Conservation (phyloP, 768 basidiomycete genomes). For the Auriculariales sp. region DNA sequence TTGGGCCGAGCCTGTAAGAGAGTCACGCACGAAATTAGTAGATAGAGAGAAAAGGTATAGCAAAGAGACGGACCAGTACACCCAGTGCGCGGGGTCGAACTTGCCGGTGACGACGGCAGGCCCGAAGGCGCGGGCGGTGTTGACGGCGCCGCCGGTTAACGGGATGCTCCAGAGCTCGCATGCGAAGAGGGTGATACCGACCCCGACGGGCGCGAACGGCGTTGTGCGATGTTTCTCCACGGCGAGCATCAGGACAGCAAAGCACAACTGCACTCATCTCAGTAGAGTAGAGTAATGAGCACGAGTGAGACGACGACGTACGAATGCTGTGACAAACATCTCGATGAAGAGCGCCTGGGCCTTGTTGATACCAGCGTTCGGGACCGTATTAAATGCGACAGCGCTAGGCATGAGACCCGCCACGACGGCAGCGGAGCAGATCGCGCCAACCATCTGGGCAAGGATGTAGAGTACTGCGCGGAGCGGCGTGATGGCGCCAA, state of each 20-base stretch:
- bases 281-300: background rate
- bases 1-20: slow-evolving; percentile 65
- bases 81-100: slow-evolving; percentile 45
- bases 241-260: slow-evolving; percentile 59
- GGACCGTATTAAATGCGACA: slow-evolving; percentile 35
- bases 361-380: slow-evolving; percentile 30
- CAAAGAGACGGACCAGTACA: too few relatives aligned
- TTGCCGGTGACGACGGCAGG: slow-evolving; percentile 48
- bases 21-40: too few relatives aligned
- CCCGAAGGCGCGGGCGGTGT: slow-evolving; percentile 55
- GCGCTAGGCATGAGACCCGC: slow-evolving; percentile 38
- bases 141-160: slow-evolving; percentile 47
- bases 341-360: slow-evolving; percentile 60
- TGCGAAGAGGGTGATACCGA: slow-evolving; percentile 49
- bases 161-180: slow-evolving; percentile 32
- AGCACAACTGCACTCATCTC: slow-evolving; percentile 6
- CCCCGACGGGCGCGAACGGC: slow-evolving; percentile 57
- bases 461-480: slow-evolving; percentile 44
- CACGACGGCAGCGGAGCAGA: slow-evolving; percentile 42
- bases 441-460: slow-evolving; percentile 47
- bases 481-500: slow-evolving; percentile 37
- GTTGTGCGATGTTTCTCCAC: slow-evolving; percentile 54
- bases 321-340: slow-evolving; percentile 48
- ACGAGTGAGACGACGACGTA: slow-evolving; percentile 18
- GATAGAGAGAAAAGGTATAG: too few relatives aligned